Conservation (phyloP, 768 basidiomycete species). For the Phlegmacium glaucopus region DNA sequence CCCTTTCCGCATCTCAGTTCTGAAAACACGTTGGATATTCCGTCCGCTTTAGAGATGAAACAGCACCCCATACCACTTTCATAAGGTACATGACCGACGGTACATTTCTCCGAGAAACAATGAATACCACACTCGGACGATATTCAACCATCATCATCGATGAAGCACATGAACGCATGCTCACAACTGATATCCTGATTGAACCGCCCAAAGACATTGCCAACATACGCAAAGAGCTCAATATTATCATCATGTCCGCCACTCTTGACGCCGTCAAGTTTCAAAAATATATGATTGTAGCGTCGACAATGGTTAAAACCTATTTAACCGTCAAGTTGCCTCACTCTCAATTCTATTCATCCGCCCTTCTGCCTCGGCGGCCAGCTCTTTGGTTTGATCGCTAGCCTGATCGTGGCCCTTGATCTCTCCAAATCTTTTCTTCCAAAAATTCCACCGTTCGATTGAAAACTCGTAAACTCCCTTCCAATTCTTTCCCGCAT, state of each 20-base stretch:
- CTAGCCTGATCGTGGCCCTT: too few species aligned
- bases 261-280: slow-evolving; percentile 97
- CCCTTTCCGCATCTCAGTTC: slow-evolving; percentile 69
- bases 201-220: slow-evolving; percentile 87
- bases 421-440: too few species aligned
- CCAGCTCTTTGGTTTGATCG: too few species aligned
- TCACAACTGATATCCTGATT: slow-evolving; percentile 98
- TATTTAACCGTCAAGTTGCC: too few species aligned
- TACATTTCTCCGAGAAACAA: slow-evolving; percentile 97
- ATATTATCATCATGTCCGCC: slow-evolving; percentile 98
- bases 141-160: slow-evolving; percentile 99
- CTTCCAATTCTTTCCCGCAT: too few species aligned
- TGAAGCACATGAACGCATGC: slow-evolving; percentile 97
- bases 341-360: too few species aligned
- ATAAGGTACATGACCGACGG: slow-evolving; percentile 99
- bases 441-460: too few species aligned
- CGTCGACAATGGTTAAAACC: too few species aligned
- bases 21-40: slow-evolving; percentile 97
- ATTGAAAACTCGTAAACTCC: too few species aligned
- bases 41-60: slow-evolving; percentile 98
- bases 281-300: too few species aligned
- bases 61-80: slow-evolving; percentile 85
- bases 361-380: too few species aligned
- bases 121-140: slow-evolving; percentile 85
- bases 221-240: slow-evolving; percentile 80